A percentile compares a stretch with the other conserved stretches of the same genome.
Evolutionary conservation across 345 rosid genomes (phyloP).

Genomic region (Bruguiera sexangula): DNA sequence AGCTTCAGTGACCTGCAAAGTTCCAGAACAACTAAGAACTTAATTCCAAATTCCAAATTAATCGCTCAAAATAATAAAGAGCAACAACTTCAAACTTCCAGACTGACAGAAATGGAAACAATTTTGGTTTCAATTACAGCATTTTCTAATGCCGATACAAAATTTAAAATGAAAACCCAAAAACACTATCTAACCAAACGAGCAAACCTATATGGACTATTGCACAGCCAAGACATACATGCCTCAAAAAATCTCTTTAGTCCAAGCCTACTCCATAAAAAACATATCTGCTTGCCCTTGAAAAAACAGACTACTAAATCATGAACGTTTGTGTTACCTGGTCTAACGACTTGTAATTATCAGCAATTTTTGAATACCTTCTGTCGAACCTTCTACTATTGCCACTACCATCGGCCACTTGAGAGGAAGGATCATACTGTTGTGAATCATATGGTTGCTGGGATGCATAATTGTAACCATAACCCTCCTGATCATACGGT

Average conservation of each 20-base stretch:
- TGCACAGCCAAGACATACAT: no score
- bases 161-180: no score
- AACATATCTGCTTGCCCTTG: no score
- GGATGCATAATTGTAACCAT: constrained; percentile 26
- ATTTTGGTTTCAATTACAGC: not conserved
- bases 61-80: not conserved
- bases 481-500: constrained; percentile 43
- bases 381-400: constrained; percentile 58
- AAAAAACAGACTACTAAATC: not conserved
- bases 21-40: not conserved
- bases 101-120: no score
- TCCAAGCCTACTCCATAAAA: no score
- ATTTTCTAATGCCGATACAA: no score
- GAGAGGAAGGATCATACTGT: constrained; percentile 29
- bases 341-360: constrained; percentile 68
- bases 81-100: no score
- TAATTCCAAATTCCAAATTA: not conserved
- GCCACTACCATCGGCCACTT: constrained; percentile 21
- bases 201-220: no score
- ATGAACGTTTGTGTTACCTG: constrained; percentile 44
- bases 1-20: constrained; percentile 29
- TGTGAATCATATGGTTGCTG: constrained; percentile 30
- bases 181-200: no score
- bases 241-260: no score
- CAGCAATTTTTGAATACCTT: constrained; percentile 70